Base-by-base conservation (phyloP, 1,139 yeast species). In the Pichia sp. region DNA sequence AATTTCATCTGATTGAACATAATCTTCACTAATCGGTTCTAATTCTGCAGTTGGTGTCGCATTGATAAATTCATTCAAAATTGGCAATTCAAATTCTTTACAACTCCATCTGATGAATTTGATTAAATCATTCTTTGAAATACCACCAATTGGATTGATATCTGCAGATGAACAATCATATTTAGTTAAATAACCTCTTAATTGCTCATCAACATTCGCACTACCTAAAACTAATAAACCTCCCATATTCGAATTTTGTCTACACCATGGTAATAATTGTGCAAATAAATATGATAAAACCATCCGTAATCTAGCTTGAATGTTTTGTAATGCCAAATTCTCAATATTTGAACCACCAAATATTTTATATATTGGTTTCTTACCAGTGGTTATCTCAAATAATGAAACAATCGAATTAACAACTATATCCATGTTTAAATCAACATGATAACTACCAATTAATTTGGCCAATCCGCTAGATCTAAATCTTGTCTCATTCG, bases 31-130 rank as follows among this genome's bases (percentile, higher is more conserved):
- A 48, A 88, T 90, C 41, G 99, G 99, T 62, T 92, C 99, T 48
- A 92, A 76, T 65, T 92, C 99, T 0, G 99, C 99, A 0, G 98
- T 92, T 35, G 99, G 99, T 0, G 92, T 84, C 0, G 98, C 98
- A 53, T 78, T 79, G 44, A 92, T 70, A 63, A 94, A 92, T 7
- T 83, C 85, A 42, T 76, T 69, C 53, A 92, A 71, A 24, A 92
- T 76, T 4, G 97, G 96, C 61, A 92, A 63, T 1, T 84, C 74
- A 63, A 85, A 90, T 48, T 77, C 73, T 12, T 62, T 66, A 39
- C 79, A 73, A 0, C 97, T 92, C 78, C 89, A 92, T 5, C 73
- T 78, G 51, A 92, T 92, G 60, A 94, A 92, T 46, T 77, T 71
- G 63, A 88, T 90, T 63, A 92, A 72, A 63, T 94, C 99, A 0